Evolutionary conservation across 306 rosid species (phyloP), one percentile per base, ranked within the genome.

Genomic region (Mimosa bimucronata): DNA sequence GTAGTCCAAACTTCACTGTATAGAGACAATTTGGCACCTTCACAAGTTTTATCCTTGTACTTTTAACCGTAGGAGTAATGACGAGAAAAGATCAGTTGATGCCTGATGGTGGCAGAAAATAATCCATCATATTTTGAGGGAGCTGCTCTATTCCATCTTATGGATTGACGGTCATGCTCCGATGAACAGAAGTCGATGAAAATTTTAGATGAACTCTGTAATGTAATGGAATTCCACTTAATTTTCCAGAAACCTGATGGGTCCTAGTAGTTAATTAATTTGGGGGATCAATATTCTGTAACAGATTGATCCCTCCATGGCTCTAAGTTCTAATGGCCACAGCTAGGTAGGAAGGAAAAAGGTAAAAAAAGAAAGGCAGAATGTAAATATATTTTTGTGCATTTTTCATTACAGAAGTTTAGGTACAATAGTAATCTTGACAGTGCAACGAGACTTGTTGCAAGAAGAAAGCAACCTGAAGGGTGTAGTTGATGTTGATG

Each of bases 381-480:
- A 10, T 26, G 19, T 60, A 58, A 58, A 58, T 58, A 25, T 26
- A 11, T 60, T 60, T 60, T 58, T 58, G 31, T 50, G 30, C 34
- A 41, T 69, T 21, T 42, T 69, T 41, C 50, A 69, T 69, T 41
- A 69, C 34, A 41, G 4, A 13, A 41, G 37, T 29, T 78, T 52
- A 48, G 64, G 29, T 82, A 79, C 87, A 86, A 74, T 2, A 46
- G 5, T 8, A 71, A 46, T 55, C 9, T 30, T 65, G 52, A 64
- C 55, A 52, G n/a, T 78, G 88, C 66, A 69, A 74, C 81, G 84
- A 53, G 66, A 26, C 80, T 66, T 50, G 79, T 52, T 64, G 82
- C 75, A 46, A 52, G 65, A 76, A 61, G 65, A 76, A 52, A 16
- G 79, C 78, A 52, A 71, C 74, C 64, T n/a, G 55, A 42, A 19